These are phyloP conservation scores for Podila verticillata DNA, from an alignment of 192 early-diverging fungal genomes.

Conservation along the genomic window DNA sequence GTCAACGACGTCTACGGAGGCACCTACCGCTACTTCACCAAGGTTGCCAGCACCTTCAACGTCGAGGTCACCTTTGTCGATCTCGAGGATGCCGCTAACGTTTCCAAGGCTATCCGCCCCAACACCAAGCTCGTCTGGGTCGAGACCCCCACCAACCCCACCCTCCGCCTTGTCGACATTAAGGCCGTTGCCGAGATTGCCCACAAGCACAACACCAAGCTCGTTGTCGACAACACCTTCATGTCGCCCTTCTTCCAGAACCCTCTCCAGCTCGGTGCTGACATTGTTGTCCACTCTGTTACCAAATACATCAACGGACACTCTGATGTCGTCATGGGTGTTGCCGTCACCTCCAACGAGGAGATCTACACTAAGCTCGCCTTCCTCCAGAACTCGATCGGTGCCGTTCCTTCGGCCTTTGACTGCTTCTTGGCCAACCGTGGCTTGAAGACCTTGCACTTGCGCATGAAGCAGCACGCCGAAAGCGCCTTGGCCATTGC, in stretches of 20 bases:
- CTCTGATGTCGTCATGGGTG: constrained; percentile 98
- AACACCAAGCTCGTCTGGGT: constrained; percentile 89
- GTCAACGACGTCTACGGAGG: constrained; percentile 94
- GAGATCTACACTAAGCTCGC: constrained; percentile 77
- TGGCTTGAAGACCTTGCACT: constrained; percentile 94
- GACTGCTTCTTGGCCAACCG: constrained; percentile 96
- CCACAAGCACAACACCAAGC: constrained; percentile 68
- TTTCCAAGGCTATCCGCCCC: constrained; percentile 68
- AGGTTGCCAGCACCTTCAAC: constrained; percentile 75
- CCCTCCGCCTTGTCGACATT: constrained; percentile 84
- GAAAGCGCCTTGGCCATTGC: constrained; percentile 87
- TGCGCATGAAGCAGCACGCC: constrained; percentile 94
- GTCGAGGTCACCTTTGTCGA: constrained; percentile 85
- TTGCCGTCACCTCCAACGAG: constrained; percentile 84
- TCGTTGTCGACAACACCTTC: constrained; percentile 91
- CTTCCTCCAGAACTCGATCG: constrained; percentile 98
- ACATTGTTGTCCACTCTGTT: constrained; percentile 96
- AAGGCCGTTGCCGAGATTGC: constrained; percentile 70
- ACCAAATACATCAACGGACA: constrained; percentile 99
- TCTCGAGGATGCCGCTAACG: constrained; percentile 70
- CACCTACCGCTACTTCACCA: constrained; percentile 89
- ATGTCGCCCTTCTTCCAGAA: constrained; percentile 91
- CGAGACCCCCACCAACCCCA: constrained; percentile 92
- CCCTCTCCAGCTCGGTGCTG: constrained; percentile 92
- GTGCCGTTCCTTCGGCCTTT: constrained; percentile 95